Evolutionary conservation across 805 yeast species (phyloP), one percentile per base, ranked within the genome.

Genomic region (Metschnikowia picachoensis): DNA sequence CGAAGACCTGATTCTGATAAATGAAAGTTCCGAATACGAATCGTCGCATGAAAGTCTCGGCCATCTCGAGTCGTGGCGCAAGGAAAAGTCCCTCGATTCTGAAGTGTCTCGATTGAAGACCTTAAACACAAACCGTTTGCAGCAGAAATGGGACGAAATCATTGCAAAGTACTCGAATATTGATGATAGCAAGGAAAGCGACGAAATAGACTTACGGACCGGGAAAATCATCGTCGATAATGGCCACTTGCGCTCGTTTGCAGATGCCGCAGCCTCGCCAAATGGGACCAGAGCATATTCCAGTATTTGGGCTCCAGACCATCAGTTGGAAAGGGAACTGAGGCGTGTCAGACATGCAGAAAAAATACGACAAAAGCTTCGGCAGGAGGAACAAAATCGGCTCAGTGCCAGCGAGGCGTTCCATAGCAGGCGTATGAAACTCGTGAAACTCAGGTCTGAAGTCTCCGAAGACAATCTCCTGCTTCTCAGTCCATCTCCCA

Each of bases 161-260:
- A 72, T 83, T 8, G 60, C 70, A 2, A 78, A 76, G 56, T 81
- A 82, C 57, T 67, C 78, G 3, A 45, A 50, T 3, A 73, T 78
- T 40, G 73, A 73, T 41, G 75, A 76, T 30, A 67, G 68, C 4
- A 68, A 69, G 14, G 82, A 80, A 43, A 83, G 86, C 33, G 90
- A 83, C 59, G 71, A 81, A 20, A 65, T 83, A n/a, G 90, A 87
- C 59, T 56, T 87, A 17, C 58, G 60, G 9, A 80, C 89, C 0
- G 91, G 92, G 0, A 70, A 76, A 46, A 76, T 87, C 1, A 61
- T 82, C 1, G 76, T 69, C 30, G 90, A 87, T 55, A 74, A 78
- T 43, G 95, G 95, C 2, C 95, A 87, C 61, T 55, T 87, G 17
- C 64, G 76, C 46, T 76, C 82, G 2, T 55, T 83, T 46, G 51